Conservation (phyloP, 192 early-diverging fungal species). For the Umbelopsis sp. region DNA sequence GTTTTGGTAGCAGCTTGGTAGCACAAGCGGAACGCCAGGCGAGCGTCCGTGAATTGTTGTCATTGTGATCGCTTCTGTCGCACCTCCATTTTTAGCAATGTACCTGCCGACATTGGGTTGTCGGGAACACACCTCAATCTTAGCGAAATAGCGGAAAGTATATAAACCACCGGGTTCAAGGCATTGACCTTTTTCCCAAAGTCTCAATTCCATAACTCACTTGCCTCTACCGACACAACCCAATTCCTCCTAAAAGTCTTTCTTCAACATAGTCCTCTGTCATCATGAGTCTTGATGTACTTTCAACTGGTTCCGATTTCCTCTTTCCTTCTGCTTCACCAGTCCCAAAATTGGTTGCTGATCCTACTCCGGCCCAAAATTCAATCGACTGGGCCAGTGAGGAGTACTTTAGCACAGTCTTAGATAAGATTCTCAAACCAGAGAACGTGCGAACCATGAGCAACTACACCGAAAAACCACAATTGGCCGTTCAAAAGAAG, state of each 20-base stretch:
- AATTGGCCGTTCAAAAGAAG: neutral
- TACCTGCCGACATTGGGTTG: constrained; percentile 3
- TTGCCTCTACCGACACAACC: neutral
- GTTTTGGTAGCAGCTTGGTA: no score
- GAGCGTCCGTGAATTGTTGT: constrained; percentile 22
- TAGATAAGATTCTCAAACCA: constrained; percentile 15
- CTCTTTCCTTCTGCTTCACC: constrained; percentile 12
- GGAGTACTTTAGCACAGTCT: constrained; percentile 13
- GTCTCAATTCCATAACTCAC: no score
- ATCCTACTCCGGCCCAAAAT: constrained; percentile 12
- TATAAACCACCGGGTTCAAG: no score
- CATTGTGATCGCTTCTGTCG: constrained; percentile 19
- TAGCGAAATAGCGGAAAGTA: no score
- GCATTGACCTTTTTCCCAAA: no score
- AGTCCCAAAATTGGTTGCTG: constrained; percentile 10
- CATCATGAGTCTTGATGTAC: constrained; percentile 13
- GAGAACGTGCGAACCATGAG: constrained; percentile 5
- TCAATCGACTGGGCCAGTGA: constrained; percentile 16
- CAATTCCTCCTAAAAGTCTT: neutral
- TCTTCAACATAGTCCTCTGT: neutral
- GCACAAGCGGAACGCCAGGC: neutral
- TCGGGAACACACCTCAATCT: neutral
- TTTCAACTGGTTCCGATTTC: constrained; percentile 17
- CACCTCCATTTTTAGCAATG: constrained; percentile 8
- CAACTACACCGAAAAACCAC: constrained; percentile 1